Evolutionary conservation across 2,329 filamentous ascomycete genomes (phyloP).

Genomic region (Xylariomycetidae sp.): DNA sequence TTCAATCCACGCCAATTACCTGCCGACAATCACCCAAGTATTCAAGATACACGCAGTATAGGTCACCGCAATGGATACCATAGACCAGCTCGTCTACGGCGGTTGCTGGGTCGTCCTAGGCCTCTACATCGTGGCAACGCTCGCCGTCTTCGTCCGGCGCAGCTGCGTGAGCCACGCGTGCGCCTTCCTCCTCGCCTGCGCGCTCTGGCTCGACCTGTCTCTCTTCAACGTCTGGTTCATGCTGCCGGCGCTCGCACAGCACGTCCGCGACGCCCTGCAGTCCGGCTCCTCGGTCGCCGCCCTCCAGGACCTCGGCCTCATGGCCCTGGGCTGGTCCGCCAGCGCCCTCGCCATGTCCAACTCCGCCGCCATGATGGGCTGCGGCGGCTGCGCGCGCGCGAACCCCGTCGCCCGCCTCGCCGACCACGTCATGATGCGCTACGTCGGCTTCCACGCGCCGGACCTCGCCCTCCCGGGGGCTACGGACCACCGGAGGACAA

Average conservation of each 20-base stretch:
- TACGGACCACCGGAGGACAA: background rate
- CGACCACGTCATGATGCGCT: background rate
- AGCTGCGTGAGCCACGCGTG: slow-evolving; percentile 11
- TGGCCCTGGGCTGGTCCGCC: background rate
- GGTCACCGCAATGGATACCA: slow-evolving; percentile 7
- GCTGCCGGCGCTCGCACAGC: slow-evolving; percentile 13
- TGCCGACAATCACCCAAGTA: too few species aligned
- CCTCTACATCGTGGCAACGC: slow-evolving; percentile 14
- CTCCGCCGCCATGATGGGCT: background rate
- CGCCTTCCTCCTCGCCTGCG: slow-evolving; percentile 16
- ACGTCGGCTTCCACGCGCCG: background rate
- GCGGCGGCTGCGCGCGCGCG: background rate
- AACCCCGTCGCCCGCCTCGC: background rate
- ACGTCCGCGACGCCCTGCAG: slow-evolving; percentile 7
- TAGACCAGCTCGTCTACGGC: slow-evolving; percentile 15
- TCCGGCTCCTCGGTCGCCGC: background rate
- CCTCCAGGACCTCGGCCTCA: background rate
- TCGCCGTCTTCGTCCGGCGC: slow-evolving; percentile 11
- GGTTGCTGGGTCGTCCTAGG: slow-evolving; percentile 15
- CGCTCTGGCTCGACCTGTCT: slow-evolving; percentile 16
- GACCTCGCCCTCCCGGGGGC: background rate
- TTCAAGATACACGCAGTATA: too few species aligned
- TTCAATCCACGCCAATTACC: too few species aligned
- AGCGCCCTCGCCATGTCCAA: background rate
- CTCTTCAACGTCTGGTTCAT: slow-evolving; percentile 19